Evolutionary conservation across 306 rosid species (phyloP).

Genomic region (Cucurbita pepo): DNA sequence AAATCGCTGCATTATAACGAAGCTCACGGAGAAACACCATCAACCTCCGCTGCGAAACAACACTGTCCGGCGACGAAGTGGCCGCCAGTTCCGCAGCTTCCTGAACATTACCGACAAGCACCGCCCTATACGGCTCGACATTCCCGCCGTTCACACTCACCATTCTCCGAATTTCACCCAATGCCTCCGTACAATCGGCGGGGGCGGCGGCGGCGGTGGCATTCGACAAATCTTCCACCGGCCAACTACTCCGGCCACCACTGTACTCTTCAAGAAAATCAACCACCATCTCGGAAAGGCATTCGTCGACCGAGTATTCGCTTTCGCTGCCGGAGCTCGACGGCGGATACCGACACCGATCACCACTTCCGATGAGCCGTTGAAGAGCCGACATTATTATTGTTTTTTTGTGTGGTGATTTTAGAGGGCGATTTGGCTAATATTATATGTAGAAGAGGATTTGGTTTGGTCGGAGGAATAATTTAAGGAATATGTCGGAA

Average conservation of each 20-base stretch:
- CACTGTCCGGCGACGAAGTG: constrained; percentile 6
- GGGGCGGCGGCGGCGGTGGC: background rate
- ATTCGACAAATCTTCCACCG: constrained; percentile 6
- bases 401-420: too few relatives aligned
- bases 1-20: constrained; percentile 60
- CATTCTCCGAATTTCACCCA: constrained; percentile 11
- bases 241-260: background rate
- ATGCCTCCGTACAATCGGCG: constrained; percentile 7
- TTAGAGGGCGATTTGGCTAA: background rate
- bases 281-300: constrained; percentile 56
- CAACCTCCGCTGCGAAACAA: constrained; percentile 20
- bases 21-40: constrained; percentile 33
- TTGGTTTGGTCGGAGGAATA: background rate
- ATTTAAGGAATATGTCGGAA: background rate
- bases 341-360: background rate
- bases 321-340: constrained; percentile 46
- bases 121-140: constrained; percentile 21
- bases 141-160: background rate
- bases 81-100: constrained; percentile 27
- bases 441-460: background rate
- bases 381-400: constrained; percentile 15
- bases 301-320: constrained; percentile 39
- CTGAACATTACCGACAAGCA: constrained; percentile 28
- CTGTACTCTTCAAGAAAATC: constrained; percentile 29
- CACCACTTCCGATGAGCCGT: constrained; percentile 30